Evolutionary conservation across 2,329 filamentous ascomycete species (phyloP).

Genomic region (Aspergillus texensis): DNA sequence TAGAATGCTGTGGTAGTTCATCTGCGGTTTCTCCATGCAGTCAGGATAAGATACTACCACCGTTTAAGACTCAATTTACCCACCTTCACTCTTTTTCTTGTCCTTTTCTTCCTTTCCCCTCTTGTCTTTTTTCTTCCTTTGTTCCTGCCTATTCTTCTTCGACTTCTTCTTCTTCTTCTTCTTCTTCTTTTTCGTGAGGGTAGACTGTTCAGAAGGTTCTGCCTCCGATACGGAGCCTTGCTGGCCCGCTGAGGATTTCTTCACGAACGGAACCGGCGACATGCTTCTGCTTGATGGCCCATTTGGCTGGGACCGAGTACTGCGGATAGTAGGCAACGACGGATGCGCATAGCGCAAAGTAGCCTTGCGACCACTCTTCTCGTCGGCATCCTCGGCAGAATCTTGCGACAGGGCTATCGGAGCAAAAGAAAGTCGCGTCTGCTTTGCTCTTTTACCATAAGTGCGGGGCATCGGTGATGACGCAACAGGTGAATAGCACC

Average conservation of each 20-base stretch:
- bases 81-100: constrained; percentile 6
- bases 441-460: constrained; percentile 34
- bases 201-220: constrained; percentile 3
- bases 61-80: neutral
- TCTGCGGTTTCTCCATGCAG: neutral
- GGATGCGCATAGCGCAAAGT: constrained; percentile 38
- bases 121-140: neutral
- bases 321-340: constrained; percentile 21
- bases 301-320: constrained; percentile 12
- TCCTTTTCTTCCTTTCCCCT: neutral
- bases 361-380: constrained; percentile 32
- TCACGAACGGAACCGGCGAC: constrained; percentile 13
- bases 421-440: constrained; percentile 48
- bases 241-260: constrained; percentile 4
- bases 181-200: constrained; percentile 12
- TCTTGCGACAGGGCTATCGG: constrained; percentile 34
- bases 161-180: constrained; percentile 5
- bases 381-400: constrained; percentile 21
- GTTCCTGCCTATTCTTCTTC: neutral
- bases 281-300: constrained; percentile 8
- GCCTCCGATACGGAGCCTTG: constrained; percentile 1
- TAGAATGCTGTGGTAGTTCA: neutral
- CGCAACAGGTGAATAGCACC: neutral
- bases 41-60: neutral
- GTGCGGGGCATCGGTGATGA: constrained; percentile 34